Evolutionary conservation across 2,329 filamentous ascomycete genomes (phyloP).

Genomic region (Aspergillus sp.): DNA sequence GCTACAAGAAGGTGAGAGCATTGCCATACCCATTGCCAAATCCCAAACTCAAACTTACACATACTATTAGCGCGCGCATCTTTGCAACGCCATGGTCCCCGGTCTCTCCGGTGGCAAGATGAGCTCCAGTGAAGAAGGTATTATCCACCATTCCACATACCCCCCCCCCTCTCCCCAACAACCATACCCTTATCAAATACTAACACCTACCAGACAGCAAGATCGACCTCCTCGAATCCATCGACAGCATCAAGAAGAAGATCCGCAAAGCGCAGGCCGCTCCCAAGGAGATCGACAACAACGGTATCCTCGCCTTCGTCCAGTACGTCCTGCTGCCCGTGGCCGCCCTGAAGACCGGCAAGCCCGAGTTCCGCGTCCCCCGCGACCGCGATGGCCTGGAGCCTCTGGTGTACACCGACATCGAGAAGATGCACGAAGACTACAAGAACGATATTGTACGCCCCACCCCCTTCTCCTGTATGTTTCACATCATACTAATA

Average conservation of each 20-base stretch:
- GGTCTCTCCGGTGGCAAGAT: constrained; percentile 84
- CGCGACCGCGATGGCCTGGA: constrained; percentile 63
- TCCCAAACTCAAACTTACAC: constrained; percentile 1
- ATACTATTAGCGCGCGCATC: constrained; percentile 58
- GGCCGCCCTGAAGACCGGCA: constrained; percentile 42
- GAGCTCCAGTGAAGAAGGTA: constrained; percentile 65
- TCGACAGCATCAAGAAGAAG: constrained; percentile 77
- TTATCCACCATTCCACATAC: background rate
- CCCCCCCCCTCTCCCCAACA: background rate
- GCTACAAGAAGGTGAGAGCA: constrained; percentile 66
- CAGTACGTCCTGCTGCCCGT: constrained; percentile 85
- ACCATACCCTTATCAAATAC: too few species aligned
- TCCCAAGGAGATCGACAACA: constrained; percentile 76
- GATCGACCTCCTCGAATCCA: constrained; percentile 80
- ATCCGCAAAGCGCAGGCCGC: constrained; percentile 79
- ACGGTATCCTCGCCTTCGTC: constrained; percentile 82
- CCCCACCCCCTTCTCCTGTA: constrained; percentile 29
- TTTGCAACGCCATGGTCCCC: constrained; percentile 87
- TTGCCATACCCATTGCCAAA: background rate
- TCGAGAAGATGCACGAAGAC: constrained; percentile 74
- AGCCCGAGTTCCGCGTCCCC: constrained; percentile 67
- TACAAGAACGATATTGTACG: constrained; percentile 73
- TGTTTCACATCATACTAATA: constrained; percentile 8
- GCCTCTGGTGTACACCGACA: constrained; percentile 75
- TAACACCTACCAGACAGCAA: constrained; percentile 52